Evolutionary conservation across 2,329 filamentous ascomycete genomes (phyloP), one percentile per base, ranked within the genome.

Genomic region (Fusarium xyrophilum): DNA sequence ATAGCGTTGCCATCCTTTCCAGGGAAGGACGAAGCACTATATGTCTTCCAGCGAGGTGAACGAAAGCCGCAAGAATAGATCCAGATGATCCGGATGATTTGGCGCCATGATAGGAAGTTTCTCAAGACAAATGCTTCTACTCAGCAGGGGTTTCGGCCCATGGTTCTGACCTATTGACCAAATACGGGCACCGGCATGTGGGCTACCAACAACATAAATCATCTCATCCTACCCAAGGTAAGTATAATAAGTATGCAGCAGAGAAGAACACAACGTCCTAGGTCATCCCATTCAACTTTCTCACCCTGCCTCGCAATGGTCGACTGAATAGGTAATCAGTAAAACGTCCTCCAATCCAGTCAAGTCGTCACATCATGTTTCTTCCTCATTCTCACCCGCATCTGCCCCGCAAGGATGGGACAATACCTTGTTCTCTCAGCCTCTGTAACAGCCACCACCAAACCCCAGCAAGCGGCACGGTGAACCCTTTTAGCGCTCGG

Each of bases 21-120:
- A 5, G 91, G 89, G 30, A 93, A 93, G 76, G 91, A 93, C 71
- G 91, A 93, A 78, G 91, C 88, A 0, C 73, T 93, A 57, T 93
- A 89, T 77, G 84, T 92, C 23, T 93, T 90, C 69, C 82, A 85
- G 71, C 76, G 83, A 56, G 82, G 82, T 19, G 73, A 79, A n/a
- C 76, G 79, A 63, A 81, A 77, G 23, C 76, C 76, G 10, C 38
- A 32, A 28, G 61, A 69, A 65, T 65, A 67, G 54, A 48, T 35
- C 9, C 11, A 28, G 54, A 47, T 36, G 23, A 8, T 23, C 13
- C 9, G 33, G 46, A 42, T 19, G 27, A 17, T n/a, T 11, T 14
- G 11, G 7, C 23, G 23, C 23, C 28, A 40, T 23, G 28, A 12
- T 21, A 15, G 23, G 21, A n/a, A 10, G 19, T 21, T 28, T 21